Conservation (phyloP, 139 green algal genomes). For the Chlamydomonas eustigma region DNA sequence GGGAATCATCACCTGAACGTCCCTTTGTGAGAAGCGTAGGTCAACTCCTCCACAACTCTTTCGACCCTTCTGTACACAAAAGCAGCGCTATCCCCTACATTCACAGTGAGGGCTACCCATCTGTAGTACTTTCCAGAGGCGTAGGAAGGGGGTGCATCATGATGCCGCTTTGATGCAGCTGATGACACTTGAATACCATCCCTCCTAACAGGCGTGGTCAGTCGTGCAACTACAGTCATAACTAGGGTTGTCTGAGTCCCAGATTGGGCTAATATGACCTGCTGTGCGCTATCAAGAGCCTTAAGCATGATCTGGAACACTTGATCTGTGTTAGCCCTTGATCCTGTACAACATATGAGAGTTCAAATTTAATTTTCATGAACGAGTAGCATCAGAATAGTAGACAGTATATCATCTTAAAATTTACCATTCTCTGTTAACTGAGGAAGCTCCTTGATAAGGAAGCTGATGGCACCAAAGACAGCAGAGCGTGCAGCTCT, state of each 20-base stretch:
- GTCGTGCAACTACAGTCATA: slow-evolving; percentile 20
- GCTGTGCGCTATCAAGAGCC: slow-evolving; percentile 25
- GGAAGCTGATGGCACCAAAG: slow-evolving; percentile 19
- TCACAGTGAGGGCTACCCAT: slow-evolving; percentile 31
- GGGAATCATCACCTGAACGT: too few species aligned
- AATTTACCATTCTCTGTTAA: neutral
- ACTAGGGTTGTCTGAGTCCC: slow-evolving; percentile 51
- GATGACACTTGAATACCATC: neutral
- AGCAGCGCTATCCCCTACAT: slow-evolving; percentile 34
- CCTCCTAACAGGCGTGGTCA: slow-evolving; percentile 20
- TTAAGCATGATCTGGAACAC: slow-evolving; percentile 30
- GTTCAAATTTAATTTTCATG: too few species aligned
- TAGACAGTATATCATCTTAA: too few species aligned
- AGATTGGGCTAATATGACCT: slow-evolving; percentile 36
- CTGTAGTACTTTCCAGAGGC: neutral
- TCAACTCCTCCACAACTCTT: slow-evolving; percentile 29
- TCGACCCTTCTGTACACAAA: slow-evolving; percentile 31
- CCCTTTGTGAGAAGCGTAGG: neutral
- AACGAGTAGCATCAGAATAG: too few species aligned
- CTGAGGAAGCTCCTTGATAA: slow-evolving; percentile 31
- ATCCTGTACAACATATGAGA: too few species aligned
- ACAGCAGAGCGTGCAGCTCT: slow-evolving; percentile 37
- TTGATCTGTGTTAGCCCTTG: slow-evolving; percentile 15
- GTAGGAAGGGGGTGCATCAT: neutral
- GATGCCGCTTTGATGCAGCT: neutral